These are phyloP conservation scores for Lyophyllum shimeji DNA, from an alignment of 768 basidiomycete species.

Conservation along the genomic window DNA sequence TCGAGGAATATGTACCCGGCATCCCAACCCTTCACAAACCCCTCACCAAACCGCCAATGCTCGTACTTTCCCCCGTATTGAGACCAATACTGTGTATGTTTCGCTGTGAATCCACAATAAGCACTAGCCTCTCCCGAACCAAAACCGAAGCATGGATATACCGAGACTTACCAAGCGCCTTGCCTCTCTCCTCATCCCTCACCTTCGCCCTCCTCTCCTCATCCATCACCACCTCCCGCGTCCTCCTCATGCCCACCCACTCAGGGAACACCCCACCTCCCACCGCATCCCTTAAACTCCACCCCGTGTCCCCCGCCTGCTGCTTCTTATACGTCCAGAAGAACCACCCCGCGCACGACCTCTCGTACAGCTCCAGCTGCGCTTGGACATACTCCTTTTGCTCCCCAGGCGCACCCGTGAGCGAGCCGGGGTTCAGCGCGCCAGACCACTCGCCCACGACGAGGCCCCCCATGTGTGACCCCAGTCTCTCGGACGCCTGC, in stretches of 20 bases:
- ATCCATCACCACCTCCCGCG: slow-evolving; percentile 18
- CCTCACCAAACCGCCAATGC: slow-evolving; percentile 66
- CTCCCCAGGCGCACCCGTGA: slow-evolving; percentile 38
- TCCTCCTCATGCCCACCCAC: slow-evolving; percentile 42
- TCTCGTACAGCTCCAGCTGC: slow-evolving; percentile 66
- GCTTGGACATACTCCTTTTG: slow-evolving; percentile 52
- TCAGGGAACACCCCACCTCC: slow-evolving; percentile 61
- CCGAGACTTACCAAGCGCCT: slow-evolving; percentile 31
- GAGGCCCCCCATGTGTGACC: slow-evolving; percentile 38
- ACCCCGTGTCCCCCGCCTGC: slow-evolving; percentile 63
- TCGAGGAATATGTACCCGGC: slow-evolving; percentile 61
- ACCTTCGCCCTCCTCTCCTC: slow-evolving; percentile 17
- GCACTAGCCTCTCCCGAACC: no score
- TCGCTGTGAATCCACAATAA: slow-evolving; percentile 23
- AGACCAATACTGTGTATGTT: slow-evolving; percentile 42
- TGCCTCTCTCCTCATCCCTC: slow-evolving; percentile 26
- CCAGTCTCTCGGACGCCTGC: slow-evolving; percentile 30
- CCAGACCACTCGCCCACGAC: slow-evolving; percentile 83
- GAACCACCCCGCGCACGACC: slow-evolving; percentile 69
- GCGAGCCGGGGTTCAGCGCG: slow-evolving; percentile 64
- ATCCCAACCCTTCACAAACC: slow-evolving; percentile 71
- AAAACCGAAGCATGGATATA: no score
- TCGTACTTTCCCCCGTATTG: slow-evolving; percentile 58
- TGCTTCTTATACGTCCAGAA: slow-evolving; percentile 87
- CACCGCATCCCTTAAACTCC: slow-evolving; percentile 70